Evolutionary conservation across 1,284 basidiomycete species (phyloP), one percentile per base, ranked within the genome.

Genomic region (Schizophyllum commune): DNA sequence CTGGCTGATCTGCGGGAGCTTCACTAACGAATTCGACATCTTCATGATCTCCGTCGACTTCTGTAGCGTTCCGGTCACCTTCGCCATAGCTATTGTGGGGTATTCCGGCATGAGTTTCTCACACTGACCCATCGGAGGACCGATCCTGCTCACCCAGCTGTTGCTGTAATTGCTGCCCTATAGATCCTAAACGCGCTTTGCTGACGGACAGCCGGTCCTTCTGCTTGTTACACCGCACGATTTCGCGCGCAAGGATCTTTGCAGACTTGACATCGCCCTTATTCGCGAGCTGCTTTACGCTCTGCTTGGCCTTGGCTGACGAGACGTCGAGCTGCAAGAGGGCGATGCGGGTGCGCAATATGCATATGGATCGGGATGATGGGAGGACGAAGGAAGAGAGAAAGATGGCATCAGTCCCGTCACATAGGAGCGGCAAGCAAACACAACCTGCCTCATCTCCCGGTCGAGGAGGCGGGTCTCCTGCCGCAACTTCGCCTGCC

Each of bases 41-140:
- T 93, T 99, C 96, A 99, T 99, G 65, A 99, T 98, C 75, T 99
- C 96, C 1, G 96, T 96, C 9, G 94, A 96, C 75, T 96, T 98
- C 76, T 98, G 95, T 67, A 99, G 80, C 21, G 94, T 87, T 7
- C 97, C 97, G 2, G 97, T 98, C 52, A 99, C 94, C 77, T 99
- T 99, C 68, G 90, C 79, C 91, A 98, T 94, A 0, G 97, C 97
- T 98, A 62, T 56, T 32, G 13, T 53, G 53, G n/a, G n/a, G 22
- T 17, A 54, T 52, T 58, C 34, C 55, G 57, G 27, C 27, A 27
- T 27, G 27, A 27, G 27, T 5, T 27, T 27, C 27, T 27, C 27
- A 27, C 27, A 27, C 5, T 27, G 27, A 27, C 27, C 27, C 27
- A 27, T 27, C 27, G 27, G 27, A 27, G 27, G 27, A 27, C 27